Conservation (phyloP, 225 moss, liverwort and hornwort species). For the Polytrichum commune region DNA sequence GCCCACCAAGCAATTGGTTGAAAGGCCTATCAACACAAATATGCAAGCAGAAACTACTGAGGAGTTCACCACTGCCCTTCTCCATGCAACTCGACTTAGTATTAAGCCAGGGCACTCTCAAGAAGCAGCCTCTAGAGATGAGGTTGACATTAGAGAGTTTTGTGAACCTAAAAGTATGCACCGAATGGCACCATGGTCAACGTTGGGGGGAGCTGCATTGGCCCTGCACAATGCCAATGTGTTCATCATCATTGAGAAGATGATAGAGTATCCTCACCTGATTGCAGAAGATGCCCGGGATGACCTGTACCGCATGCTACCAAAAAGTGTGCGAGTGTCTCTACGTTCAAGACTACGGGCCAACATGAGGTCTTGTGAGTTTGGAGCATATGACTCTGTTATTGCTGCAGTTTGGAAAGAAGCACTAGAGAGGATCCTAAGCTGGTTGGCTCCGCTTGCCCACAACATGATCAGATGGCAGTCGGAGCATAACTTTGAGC, state of each 20-base stretch:
- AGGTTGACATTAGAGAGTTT: conserved; percentile 55
- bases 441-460: conserved; percentile 89
- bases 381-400: conserved; percentile 69
- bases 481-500: conserved; percentile 99
- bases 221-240: conserved; percentile 95
- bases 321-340: conserved; percentile 71
- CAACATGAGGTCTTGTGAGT: conserved; percentile 46
- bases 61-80: conserved; percentile 53
- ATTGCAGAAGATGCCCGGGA: conserved; percentile 92
- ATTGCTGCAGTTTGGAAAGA: conserved; percentile 94
- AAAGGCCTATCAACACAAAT: conserved; percentile 37
- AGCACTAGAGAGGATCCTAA: conserved; percentile 81
- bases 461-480: conserved; percentile 99
- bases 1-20: conserved; percentile 42
- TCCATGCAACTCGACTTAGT: conserved; percentile 53
- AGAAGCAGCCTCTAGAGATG: conserved; percentile 49
- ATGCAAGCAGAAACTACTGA: conserved; percentile 67
- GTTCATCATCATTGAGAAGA: conserved; percentile 87
- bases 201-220: conserved; percentile 90
- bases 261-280: conserved; percentile 87
- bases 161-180: conserved; percentile 94
- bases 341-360: conserved; percentile 65
- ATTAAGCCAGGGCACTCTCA: conserved; percentile 44
- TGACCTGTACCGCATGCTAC: conserved; percentile 95
- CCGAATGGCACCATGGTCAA: conserved; percentile 81